phyloP scores from a whole-genome alignment of 139 green algal genomes.

The Chlorokybus atmophyticus region DNA sequence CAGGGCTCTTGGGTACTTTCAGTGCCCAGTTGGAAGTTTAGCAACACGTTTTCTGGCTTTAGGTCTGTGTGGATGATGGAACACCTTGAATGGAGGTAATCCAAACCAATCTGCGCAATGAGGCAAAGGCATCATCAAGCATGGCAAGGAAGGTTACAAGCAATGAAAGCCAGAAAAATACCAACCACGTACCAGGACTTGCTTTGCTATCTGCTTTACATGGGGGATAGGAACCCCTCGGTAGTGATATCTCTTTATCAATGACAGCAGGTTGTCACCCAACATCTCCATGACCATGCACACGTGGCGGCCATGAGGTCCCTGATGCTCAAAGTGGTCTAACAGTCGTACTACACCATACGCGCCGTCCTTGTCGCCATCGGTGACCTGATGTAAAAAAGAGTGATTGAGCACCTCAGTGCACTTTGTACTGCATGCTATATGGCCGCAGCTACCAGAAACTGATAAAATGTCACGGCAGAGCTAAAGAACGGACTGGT shows the following conservation, averaged over 20 bases:
- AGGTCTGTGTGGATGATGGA: conserved; percentile 93
- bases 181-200: conserved; percentile 46
- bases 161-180: too few species aligned
- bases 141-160: neutral
- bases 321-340: conserved; percentile 86
- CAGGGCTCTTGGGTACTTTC: too few species aligned
- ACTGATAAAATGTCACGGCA: too few species aligned
- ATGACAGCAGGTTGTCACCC: conserved; percentile 47
- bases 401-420: too few species aligned
- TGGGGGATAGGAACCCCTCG: conserved; percentile 69
- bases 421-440: too few species aligned
- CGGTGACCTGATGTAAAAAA: too few species aligned
- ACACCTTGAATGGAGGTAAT: conserved; percentile 34
- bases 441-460: too few species aligned
- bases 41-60: conserved; percentile 95
- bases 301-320: conserved; percentile 82
- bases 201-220: conserved; percentile 56
- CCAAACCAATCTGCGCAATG: too few species aligned
- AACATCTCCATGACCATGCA: conserved; percentile 95
- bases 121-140: neutral
- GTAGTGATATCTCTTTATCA: conserved; percentile 67
- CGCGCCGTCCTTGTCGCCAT: conserved; percentile 10
- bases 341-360: conserved; percentile 43
- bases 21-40: too few species aligned
- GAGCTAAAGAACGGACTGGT: too few species aligned